phyloP scores from a whole-genome alignment of 441 rosid species.

The Eugenia klotzschiana region DNA sequence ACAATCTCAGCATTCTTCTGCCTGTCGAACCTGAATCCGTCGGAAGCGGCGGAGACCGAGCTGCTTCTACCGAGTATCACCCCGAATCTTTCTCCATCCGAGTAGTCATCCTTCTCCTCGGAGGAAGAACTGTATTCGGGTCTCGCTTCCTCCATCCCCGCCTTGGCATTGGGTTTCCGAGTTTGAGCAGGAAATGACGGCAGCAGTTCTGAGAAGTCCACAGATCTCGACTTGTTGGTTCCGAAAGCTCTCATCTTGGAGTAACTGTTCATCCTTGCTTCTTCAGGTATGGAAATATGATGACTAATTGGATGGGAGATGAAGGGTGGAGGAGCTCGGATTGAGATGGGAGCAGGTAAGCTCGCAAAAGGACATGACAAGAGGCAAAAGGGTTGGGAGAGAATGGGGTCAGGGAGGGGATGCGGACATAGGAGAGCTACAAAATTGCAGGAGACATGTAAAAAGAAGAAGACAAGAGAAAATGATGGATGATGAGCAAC shows the following conservation, averaged over 20 bases:
- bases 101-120: conserved; percentile 9
- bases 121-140: not conserved
- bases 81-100: conserved; percentile 1
- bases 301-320: not conserved
- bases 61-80: conserved; percentile 40
- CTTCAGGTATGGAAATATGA: not conserved
- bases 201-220: conserved; percentile 21
- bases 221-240: conserved; percentile 20
- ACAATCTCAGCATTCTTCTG: conserved; percentile 7
- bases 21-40: conserved; percentile 12
- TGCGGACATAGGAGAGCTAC: not conserved
- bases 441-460: not conserved
- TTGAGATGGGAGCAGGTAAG: not conserved
- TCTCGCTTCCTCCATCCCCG: not conserved
- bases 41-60: conserved; percentile 25
- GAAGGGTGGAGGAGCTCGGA: not conserved
- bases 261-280: conserved; percentile 34
- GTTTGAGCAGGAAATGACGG: conserved; percentile 2
- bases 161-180: not conserved
- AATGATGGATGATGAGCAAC: not conserved
- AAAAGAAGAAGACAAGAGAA: not conserved
- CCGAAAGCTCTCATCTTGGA: conserved; percentile 32
- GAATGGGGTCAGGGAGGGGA: not conserved
- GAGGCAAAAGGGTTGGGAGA: not conserved
- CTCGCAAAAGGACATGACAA: not conserved